Conservation (phyloP, 306 rosid genomes). For the Calophaca sinica region DNA sequence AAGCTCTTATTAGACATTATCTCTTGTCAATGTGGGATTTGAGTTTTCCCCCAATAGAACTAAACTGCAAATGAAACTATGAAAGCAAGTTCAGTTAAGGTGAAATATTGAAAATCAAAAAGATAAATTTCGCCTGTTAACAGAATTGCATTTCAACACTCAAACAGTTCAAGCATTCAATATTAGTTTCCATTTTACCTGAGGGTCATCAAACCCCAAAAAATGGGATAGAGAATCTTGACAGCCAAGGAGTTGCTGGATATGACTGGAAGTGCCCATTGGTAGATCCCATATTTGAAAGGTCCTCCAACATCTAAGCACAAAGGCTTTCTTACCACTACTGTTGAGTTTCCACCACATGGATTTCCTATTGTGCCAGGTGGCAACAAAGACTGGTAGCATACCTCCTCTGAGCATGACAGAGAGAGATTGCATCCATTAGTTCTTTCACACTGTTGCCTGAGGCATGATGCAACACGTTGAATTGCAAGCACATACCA, state of each 20-base stretch:
- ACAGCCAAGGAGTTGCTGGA: conserved; percentile 88
- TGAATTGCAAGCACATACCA: conserved; percentile 99
- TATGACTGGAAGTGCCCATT: conserved; percentile 98
- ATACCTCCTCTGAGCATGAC: conserved; percentile 82
- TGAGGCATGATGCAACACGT: conserved; percentile 87
- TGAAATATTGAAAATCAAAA: too few relatives aligned
- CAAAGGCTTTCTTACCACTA: conserved; percentile 54
- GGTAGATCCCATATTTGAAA: conserved; percentile 86
- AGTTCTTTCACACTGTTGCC: conserved; percentile 72
- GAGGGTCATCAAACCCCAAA: conserved; percentile 99
- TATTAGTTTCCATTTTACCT: conserved; percentile 51
- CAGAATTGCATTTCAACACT: too few relatives aligned
- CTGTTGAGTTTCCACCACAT: conserved; percentile 70
- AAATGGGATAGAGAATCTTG: conserved; percentile 95
- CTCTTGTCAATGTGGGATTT: too few relatives aligned
- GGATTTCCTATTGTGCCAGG: conserved; percentile 45
- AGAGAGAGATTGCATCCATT: conserved; percentile 69
- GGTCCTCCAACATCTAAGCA: conserved; percentile 85
- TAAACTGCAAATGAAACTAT: too few relatives aligned
- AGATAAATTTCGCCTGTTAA: too few relatives aligned
- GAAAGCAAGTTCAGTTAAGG: too few relatives aligned
- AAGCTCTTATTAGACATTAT: too few relatives aligned
- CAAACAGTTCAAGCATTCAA: too few relatives aligned
- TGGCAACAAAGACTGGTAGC: conserved; percentile 64
- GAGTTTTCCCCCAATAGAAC: too few relatives aligned